Evolutionary conservation across 2,329 filamentous ascomycete species (phyloP).

Genomic region (Trichoderma pleuroti): DNA sequence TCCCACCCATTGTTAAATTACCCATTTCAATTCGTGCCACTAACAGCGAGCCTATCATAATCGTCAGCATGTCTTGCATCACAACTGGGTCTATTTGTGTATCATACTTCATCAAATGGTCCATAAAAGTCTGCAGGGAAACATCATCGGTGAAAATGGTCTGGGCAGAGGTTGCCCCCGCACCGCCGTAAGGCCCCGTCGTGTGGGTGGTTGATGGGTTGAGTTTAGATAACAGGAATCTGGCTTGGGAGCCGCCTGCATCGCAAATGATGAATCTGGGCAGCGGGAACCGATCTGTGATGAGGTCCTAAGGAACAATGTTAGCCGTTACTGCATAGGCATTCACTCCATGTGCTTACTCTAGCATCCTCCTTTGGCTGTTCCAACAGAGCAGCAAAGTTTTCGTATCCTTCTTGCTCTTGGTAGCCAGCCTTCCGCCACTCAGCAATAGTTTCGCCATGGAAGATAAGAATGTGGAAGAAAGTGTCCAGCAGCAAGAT

Average conservation of each 20-base stretch:
- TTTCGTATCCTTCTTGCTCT: constrained; percentile 96
- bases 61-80: constrained; percentile 18
- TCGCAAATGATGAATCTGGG: constrained; percentile 98
- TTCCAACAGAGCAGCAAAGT: constrained; percentile 83
- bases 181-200: constrained; percentile 84
- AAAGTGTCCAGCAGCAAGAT: constrained; percentile 95
- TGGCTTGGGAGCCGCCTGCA: constrained; percentile 94
- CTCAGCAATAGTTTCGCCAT: constrained; percentile 95
- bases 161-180: constrained; percentile 80
- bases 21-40: constrained; percentile 53
- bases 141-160: constrained; percentile 99
- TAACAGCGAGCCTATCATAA: constrained; percentile 53
- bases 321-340: background rate
- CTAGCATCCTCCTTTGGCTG: constrained; percentile 95
- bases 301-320: constrained; percentile 67
- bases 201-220: constrained; percentile 98
- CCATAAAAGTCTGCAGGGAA: constrained; percentile 98
- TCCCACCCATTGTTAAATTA: background rate
- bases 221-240: constrained; percentile 93
- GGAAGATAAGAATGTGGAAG: constrained; percentile 99
- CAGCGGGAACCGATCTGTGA: constrained; percentile 95
- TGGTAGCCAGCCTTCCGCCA: constrained; percentile 99
- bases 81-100: too few relatives aligned
- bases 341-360: constrained; percentile 48
- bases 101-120: constrained; percentile 95